phyloP scores from a whole-genome alignment of 176 grass and related monocot species.

The Calamus simplicifolius region DNA sequence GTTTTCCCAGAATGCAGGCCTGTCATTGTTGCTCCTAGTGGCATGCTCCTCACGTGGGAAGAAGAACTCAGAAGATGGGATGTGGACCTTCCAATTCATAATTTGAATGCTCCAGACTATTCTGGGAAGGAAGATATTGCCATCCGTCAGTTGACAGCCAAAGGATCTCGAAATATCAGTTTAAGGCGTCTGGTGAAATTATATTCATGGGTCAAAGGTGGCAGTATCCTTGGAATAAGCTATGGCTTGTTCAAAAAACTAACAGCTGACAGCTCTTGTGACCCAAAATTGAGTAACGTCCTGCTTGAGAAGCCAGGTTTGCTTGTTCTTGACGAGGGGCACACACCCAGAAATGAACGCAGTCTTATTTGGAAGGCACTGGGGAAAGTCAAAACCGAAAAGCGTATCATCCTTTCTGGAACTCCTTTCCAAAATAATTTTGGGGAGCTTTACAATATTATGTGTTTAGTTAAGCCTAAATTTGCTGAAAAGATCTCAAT shows the following conservation, averaged over 20 bases:
- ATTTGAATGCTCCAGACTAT: constrained; percentile 47
- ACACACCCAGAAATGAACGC: constrained; percentile 60
- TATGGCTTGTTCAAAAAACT: constrained; percentile 56
- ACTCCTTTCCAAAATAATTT: constrained; percentile 89
- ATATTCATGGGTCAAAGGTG: constrained; percentile 54
- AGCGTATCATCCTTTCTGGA: constrained; percentile 63
- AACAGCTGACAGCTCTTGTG: constrained; percentile 38
- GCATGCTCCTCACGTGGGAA: constrained; percentile 61
- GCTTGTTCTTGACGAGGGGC: constrained; percentile 77
- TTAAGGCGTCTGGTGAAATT: constrained; percentile 33
- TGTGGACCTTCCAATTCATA: constrained; percentile 58
- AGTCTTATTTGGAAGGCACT: constrained; percentile 53
- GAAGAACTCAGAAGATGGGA: constrained; percentile 72
- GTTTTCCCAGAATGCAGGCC: constrained; percentile 49
- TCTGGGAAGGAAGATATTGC: constrained; percentile 35
- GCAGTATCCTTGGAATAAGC: constrained; percentile 67
- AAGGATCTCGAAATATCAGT: constrained; percentile 16
- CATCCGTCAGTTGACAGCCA: constrained; percentile 6
- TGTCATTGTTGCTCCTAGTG: constrained; percentile 60
- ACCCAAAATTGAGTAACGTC: constrained; percentile 17
- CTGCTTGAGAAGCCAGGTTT: constrained; percentile 52
- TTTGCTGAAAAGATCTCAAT: constrained; percentile 75
- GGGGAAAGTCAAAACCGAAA: constrained; percentile 36
- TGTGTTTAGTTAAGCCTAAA: constrained; percentile 53
- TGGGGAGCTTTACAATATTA: constrained; percentile 53